These are phyloP conservation scores for Xylariales sp. DNA, from an alignment of 2,329 filamentous ascomycete genomes.

Conservation along the genomic window DNA sequence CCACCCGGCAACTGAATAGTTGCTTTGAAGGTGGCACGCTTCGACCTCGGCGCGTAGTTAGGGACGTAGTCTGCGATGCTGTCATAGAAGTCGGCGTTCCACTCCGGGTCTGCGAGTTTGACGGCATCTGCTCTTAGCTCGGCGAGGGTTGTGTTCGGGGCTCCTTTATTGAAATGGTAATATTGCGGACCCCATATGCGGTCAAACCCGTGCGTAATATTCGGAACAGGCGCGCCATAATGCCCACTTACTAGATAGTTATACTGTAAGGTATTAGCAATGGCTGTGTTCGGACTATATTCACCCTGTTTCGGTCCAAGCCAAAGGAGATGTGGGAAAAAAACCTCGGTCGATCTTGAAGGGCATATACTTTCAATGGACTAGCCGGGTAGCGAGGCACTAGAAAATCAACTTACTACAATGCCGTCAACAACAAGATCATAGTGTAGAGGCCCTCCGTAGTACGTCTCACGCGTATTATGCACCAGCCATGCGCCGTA, in stretches of 20 bases:
- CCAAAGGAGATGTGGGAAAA: not conserved
- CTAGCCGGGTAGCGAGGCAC: not conserved
- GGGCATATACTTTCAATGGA: not conserved
- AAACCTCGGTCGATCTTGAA: not conserved
- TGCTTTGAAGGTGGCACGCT: constrained; percentile 63
- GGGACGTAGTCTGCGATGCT: constrained; percentile 55
- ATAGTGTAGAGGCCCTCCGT: constrained; percentile 70
- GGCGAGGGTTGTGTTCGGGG: constrained; percentile 57
- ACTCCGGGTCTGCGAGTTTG: constrained; percentile 61
- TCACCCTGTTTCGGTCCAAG: not conserved
- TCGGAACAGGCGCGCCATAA: constrained; percentile 67
- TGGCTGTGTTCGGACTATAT: not conserved
- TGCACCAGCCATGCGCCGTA: constrained; percentile 73
- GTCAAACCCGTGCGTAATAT: constrained; percentile 73
- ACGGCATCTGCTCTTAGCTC: constrained; percentile 66
- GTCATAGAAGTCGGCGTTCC: constrained; percentile 72
- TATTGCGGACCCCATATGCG: constrained; percentile 73
- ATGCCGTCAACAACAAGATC: constrained; percentile 74
- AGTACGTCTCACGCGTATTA: constrained; percentile 73
- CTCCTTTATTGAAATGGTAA: constrained; percentile 71
- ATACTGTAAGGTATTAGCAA: constrained; percentile 39
- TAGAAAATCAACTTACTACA: constrained; percentile 40
- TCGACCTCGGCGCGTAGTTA: constrained; percentile 64
- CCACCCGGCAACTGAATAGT: constrained; percentile 63
- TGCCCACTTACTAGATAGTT: constrained; percentile 64